These are phyloP conservation scores for Neopestalotiopsis clavispora DNA, from an alignment of 2,329 filamentous ascomycete genomes.

Conservation along the genomic window DNA sequence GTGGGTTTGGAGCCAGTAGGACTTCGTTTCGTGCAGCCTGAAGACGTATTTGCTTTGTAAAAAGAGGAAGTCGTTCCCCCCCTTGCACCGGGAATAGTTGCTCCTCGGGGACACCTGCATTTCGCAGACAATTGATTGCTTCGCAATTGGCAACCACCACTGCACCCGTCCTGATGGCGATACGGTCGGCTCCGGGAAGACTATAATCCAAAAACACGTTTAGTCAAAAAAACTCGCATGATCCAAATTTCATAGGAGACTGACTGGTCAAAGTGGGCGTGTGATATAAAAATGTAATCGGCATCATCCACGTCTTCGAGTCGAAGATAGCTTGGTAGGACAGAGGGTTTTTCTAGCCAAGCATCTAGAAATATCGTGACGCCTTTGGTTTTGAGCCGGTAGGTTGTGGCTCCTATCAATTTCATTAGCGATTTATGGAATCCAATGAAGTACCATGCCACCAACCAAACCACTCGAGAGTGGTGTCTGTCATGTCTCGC, in stretches of 20 bases:
- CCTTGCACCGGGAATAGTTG: conserved; percentile 29
- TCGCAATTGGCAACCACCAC: conserved; percentile 30
- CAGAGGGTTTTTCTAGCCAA: not conserved
- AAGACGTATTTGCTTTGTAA: conserved; percentile 17
- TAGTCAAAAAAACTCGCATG: not conserved
- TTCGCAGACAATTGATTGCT: conserved; percentile 27
- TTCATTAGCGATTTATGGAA: not conserved
- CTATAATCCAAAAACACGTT: conserved; percentile 7
- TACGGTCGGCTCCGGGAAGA: conserved; percentile 30
- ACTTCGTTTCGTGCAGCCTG: not conserved
- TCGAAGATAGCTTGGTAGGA: not conserved
- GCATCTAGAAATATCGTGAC: not conserved
- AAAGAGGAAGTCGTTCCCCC: conserved; percentile 31
- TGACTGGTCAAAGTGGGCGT: not conserved
- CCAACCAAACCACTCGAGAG: not conserved
- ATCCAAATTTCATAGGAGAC: not conserved
- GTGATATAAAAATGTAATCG: not conserved
- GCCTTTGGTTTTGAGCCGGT: not conserved
- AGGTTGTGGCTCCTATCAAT: not conserved
- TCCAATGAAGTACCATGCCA: not conserved
- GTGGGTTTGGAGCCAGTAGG: not conserved
- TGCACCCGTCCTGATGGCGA: conserved; percentile 31
- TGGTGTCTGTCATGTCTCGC: not conserved
- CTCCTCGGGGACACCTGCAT: conserved; percentile 27
- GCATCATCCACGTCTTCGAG: not conserved